phyloP scores from a whole-genome alignment of 2,329 filamentous ascomycete species.

The Nemania sp. region DNA sequence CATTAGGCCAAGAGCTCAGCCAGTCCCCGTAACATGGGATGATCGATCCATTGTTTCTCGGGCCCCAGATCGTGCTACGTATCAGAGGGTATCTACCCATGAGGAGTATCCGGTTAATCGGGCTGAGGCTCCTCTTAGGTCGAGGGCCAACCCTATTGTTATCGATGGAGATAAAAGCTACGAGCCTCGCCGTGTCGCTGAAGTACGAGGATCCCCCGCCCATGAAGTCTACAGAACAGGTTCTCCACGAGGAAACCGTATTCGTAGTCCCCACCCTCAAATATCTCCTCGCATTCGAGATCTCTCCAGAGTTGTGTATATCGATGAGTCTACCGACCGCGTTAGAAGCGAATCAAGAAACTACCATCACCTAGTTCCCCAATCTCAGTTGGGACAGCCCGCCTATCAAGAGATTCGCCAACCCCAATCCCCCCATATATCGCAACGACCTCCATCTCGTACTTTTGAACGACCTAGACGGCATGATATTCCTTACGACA shows the following conservation, averaged over 20 bases:
- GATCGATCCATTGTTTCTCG: conserved; percentile 28
- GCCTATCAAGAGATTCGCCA: conserved; percentile 35
- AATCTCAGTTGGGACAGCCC: conserved; percentile 23
- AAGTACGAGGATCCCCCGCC: conserved; percentile 41
- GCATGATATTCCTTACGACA: conserved; percentile 28
- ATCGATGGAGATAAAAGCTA: conserved; percentile 39
- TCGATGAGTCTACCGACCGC: conserved; percentile 38
- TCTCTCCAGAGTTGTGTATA: conserved; percentile 41
- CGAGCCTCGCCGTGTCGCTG: conserved; percentile 43
- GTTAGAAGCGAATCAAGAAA: conserved; percentile 32
- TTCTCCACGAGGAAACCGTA: conserved; percentile 31
- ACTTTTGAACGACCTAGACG: conserved; percentile 11
- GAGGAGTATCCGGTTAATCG: conserved; percentile 33
- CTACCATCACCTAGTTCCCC: conserved; percentile 30
- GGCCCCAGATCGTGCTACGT: conserved; percentile 25
- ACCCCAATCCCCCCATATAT: conserved; percentile 21
- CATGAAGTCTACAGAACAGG: conserved; percentile 37
- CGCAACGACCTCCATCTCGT: conserved; percentile 21
- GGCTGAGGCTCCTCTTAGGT: conserved; percentile 41
- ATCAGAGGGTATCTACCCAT: conserved; percentile 18
- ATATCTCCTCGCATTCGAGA: conserved; percentile 37
- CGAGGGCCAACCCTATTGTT: conserved; percentile 44
- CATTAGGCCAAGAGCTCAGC: conserved; percentile 39
- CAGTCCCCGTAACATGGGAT: conserved; percentile 34
- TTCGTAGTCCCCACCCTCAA: conserved; percentile 35